Percentiles rank a stretch among this genome's conserved stretches.
These are phyloP conservation scores for Naganishia sp. DNA, from an alignment of 1,284 basidiomycete genomes.

Conservation along the genomic window DNA sequence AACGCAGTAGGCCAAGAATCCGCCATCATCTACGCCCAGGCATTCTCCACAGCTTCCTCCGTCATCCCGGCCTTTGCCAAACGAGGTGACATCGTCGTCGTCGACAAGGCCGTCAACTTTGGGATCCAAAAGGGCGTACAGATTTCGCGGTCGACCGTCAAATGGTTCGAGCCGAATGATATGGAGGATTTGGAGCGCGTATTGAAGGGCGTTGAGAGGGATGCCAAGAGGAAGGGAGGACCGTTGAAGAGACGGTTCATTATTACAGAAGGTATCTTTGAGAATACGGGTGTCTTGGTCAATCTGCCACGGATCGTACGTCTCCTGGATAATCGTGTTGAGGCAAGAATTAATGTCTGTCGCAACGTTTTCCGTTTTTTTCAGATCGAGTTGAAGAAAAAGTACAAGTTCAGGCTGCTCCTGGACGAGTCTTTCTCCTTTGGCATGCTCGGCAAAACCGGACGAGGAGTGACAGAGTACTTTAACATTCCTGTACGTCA, in stretches of 20 bases:
- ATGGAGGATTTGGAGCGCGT: slow-evolving; percentile 86
- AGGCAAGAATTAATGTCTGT: too few species aligned
- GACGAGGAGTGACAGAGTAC: slow-evolving; percentile 89
- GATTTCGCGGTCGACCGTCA: slow-evolving; percentile 86
- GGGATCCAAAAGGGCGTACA: slow-evolving; percentile 97
- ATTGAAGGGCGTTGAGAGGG: slow-evolving; percentile 78
- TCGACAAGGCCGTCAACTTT: slow-evolving; percentile 90
- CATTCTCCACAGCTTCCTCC: slow-evolving; percentile 86
- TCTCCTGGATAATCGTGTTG: slow-evolving; percentile 31
- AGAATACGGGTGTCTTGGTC: slow-evolving; percentile 86
- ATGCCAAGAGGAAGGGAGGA: slow-evolving; percentile 75
- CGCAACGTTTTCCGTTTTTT: too few species aligned
- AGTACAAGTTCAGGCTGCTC: slow-evolving; percentile 94
- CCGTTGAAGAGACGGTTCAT: slow-evolving; percentile 91
- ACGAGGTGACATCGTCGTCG: slow-evolving; percentile 96
- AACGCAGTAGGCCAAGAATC: slow-evolving; percentile 86
- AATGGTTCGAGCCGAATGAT: slow-evolving; percentile 97
- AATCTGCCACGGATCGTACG: slow-evolving; percentile 86
- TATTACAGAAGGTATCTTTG: slow-evolving; percentile 95
- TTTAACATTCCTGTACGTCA: slow-evolving; percentile 79
- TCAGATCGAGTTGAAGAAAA: slow-evolving; percentile 87
- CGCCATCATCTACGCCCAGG: slow-evolving; percentile 91
- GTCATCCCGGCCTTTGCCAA: slow-evolving; percentile 98
- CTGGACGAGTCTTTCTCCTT: slow-evolving; percentile 94
- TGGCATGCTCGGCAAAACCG: slow-evolving; percentile 87